phyloP scores from a whole-genome alignment of 2,329 filamentous ascomycete genomes.

The Dactylellina cionopaga region DNA sequence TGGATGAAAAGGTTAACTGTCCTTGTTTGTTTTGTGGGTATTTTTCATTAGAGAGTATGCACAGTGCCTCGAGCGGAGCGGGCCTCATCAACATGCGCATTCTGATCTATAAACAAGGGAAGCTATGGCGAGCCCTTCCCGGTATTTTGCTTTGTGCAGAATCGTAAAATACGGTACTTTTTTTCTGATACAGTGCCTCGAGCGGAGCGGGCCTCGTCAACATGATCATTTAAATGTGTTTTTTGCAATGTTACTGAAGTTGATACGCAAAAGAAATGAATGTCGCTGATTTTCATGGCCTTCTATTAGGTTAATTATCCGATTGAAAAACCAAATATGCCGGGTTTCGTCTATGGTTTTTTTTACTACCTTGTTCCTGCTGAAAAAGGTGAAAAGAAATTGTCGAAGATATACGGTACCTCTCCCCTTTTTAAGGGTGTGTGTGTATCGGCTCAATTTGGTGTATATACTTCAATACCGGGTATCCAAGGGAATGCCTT shows the following conservation, averaged over 20 bases:
- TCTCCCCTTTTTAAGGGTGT: too few relatives aligned
- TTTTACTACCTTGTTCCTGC: slow-evolving; percentile 26
- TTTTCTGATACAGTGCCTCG: slow-evolving; percentile 53
- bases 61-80: slow-evolving; percentile 54
- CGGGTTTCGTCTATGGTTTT: slow-evolving; percentile 48
- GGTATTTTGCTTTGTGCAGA: slow-evolving; percentile 44
- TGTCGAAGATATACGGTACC: too few relatives aligned
- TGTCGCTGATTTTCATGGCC: slow-evolving; percentile 41
- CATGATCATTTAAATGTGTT: slow-evolving; percentile 28
- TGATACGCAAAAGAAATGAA: slow-evolving; percentile 51
- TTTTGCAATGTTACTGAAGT: slow-evolving; percentile 44
- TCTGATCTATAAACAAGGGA: slow-evolving; percentile 54
- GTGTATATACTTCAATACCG: neutral
- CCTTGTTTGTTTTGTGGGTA: slow-evolving; percentile 47
- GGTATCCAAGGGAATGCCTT: slow-evolving; percentile 58
- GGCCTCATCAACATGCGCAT: slow-evolving; percentile 54
- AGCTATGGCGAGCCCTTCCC: slow-evolving; percentile 54
- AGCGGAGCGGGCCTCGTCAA: slow-evolving; percentile 53
- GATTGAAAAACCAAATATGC: slow-evolving; percentile 29
- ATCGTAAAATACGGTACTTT: slow-evolving; percentile 39
- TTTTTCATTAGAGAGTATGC: slow-evolving; percentile 54
- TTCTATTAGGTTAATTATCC: slow-evolving; percentile 48
- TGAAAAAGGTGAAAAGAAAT: neutral
- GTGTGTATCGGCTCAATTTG: too few relatives aligned
- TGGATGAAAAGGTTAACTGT: slow-evolving; percentile 52